A percentile compares a stretch with the other conserved stretches of the same genome.
phyloP scores from a whole-genome alignment of 2,329 filamentous ascomycete genomes.

The Huntiella omanensis region DNA sequence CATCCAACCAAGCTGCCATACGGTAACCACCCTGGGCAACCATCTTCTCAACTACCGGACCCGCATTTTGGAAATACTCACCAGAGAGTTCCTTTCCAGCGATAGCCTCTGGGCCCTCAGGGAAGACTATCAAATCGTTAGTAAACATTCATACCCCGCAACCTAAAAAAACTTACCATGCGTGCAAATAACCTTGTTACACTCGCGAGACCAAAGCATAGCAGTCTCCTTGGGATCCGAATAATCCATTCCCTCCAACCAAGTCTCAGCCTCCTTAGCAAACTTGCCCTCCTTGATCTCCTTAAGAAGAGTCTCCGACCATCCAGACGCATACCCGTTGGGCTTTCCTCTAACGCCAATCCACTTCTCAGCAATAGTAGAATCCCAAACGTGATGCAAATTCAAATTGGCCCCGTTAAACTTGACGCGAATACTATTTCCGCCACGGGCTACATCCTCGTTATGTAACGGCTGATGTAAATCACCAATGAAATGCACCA shows the following conservation, averaged over 20 bases:
- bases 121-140: constrained; percentile 30
- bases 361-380: constrained; percentile 45
- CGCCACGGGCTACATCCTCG: constrained; percentile 43
- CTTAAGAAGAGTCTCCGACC: constrained; percentile 35
- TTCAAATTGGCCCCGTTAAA: constrained; percentile 41
- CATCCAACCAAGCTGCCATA: constrained; percentile 47
- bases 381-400: constrained; percentile 58
- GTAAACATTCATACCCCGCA: neutral
- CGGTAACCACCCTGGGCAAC: constrained; percentile 51
- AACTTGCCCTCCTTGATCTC: constrained; percentile 40
- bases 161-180: constrained; percentile 27
- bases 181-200: constrained; percentile 42
- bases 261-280: constrained; percentile 26
- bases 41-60: constrained; percentile 45
- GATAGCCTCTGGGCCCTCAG: constrained; percentile 39
- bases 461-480: constrained; percentile 51
- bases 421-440: constrained; percentile 47
- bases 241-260: constrained; percentile 39
- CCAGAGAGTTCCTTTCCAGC: constrained; percentile 40
- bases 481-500: constrained; percentile 51
- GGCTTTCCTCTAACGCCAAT: constrained; percentile 36
- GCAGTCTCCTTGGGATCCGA: constrained; percentile 34
- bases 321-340: constrained; percentile 31
- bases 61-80: constrained; percentile 43
- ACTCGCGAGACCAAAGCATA: constrained; percentile 43